Evolutionary conservation across 345 rosid species (phyloP).

Genomic region (Raphanus raphanistrum): DNA sequence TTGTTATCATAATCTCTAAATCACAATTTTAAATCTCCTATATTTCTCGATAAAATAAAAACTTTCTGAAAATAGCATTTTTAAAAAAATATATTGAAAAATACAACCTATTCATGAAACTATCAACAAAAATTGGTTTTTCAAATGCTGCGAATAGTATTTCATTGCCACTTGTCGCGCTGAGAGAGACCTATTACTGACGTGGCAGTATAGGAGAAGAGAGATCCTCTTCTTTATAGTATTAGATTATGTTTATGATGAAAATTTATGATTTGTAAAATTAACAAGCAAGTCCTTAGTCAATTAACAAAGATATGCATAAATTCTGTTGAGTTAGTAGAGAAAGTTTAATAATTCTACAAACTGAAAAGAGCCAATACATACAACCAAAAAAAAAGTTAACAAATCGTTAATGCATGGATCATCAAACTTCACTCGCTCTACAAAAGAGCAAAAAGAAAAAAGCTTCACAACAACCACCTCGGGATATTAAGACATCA

Average conservation of each 20-base stretch:
- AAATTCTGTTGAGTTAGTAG: neutral
- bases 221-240: no score
- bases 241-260: neutral
- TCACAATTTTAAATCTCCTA: no score
- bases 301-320: neutral
- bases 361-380: conserved; percentile 11
- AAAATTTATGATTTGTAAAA: neutral
- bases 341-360: neutral
- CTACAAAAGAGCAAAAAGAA: neutral
- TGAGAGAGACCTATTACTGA: no score
- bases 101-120: no score
- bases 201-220: no score
- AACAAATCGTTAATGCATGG: neutral
- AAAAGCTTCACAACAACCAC: neutral
- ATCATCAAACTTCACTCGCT: conserved; percentile 10
- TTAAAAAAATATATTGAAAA: no score
- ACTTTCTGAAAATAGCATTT: no score
- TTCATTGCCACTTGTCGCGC: no score
- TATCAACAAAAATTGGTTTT: no score
- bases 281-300: neutral
- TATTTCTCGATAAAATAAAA: no score
- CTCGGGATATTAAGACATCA: neutral
- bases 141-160: no score
- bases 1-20: no score
- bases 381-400: neutral